Conservation (phyloP, 305 asterid species). For the Ajuga reptans region DNA sequence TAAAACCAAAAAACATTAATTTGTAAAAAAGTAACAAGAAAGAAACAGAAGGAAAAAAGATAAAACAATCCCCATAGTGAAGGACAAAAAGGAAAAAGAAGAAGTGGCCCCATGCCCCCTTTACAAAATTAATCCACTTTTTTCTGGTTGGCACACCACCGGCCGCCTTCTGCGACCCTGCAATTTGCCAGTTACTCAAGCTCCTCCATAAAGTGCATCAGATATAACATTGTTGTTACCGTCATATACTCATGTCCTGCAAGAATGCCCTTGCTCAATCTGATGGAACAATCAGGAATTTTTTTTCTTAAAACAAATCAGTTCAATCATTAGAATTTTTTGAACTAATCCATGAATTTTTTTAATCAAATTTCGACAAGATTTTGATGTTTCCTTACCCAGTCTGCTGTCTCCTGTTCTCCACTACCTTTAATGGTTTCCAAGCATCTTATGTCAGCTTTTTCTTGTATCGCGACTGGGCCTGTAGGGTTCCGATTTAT, state of each 20-base stretch:
- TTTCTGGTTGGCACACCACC: neutral
- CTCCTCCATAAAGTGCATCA: neutral
- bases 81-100: neutral
- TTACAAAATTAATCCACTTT: neutral
- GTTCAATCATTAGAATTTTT: neutral
- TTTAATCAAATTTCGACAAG: neutral
- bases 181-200: neutral
- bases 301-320: neutral
- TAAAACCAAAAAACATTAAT: no score
- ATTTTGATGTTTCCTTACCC: neutral
- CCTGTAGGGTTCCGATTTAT: neutral
- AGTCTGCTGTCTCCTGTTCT: neutral
- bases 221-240: neutral
- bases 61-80: no score
- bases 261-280: neutral
- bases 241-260: neutral
- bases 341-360: no score
- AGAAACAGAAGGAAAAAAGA: neutral
- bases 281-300: neutral
- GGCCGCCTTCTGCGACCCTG: neutral
- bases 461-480: neutral
- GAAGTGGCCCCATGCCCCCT: neutral
- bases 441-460: neutral
- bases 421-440: conserved; percentile 8
- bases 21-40: no score